phyloP scores from a whole-genome alignment of 75 land plant species.

The Gnetum montanum region DNA sequence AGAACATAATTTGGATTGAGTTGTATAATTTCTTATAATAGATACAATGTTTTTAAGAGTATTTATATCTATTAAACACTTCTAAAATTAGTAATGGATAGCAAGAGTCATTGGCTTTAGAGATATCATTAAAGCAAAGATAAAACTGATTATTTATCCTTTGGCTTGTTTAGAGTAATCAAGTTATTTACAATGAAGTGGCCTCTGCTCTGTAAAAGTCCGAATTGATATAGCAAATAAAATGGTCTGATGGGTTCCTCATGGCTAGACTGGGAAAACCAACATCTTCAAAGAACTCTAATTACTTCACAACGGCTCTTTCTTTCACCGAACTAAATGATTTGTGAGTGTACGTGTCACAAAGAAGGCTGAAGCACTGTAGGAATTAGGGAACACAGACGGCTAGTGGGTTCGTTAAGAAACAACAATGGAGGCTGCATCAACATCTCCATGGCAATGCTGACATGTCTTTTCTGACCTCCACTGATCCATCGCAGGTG shows the following conservation, averaged over 20 bases:
- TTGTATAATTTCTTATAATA: no score
- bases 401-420: slow-evolving; percentile 37
- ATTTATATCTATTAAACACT: no score
- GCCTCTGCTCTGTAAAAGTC: slow-evolving; percentile 35
- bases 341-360: slow-evolving; percentile 36
- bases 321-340: slow-evolving; percentile 51
- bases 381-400: no score
- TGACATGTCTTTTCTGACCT: slow-evolving; percentile 33
- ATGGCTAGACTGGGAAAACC: slow-evolving; percentile 22
- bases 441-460: slow-evolving; percentile 30
- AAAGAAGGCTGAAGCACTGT: slow-evolving; percentile 57
- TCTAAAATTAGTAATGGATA: no score
- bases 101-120: no score
- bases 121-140: no score
- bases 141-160: no score
- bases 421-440: slow-evolving; percentile 30
- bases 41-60: no score
- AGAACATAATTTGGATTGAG: no score
- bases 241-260: slow-evolving; percentile 28
- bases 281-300: slow-evolving; percentile 21
- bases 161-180: no score
- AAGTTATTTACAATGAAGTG: no score
- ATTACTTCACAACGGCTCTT: no score
- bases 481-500: slow-evolving; percentile 35
- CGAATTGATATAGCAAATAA: slow-evolving; percentile 31